Evolutionary conservation across 1,284 basidiomycete genomes (phyloP).

Genomic region (Blastosporella zonata): DNA sequence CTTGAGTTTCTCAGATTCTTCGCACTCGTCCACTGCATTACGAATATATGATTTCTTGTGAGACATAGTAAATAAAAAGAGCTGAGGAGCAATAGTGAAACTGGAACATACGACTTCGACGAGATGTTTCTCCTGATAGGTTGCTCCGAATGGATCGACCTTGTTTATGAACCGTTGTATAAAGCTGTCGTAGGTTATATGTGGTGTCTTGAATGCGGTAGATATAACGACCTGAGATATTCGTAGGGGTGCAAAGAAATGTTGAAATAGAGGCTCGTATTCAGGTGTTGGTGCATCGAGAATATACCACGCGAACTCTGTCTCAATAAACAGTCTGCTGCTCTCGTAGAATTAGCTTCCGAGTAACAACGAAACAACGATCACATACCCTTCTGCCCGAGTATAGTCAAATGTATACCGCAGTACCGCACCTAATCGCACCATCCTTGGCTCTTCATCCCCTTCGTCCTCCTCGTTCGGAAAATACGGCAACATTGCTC

Average conservation of each 20-base stretch:
- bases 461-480: conserved; percentile 37
- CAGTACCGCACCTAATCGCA: conserved; percentile 33
- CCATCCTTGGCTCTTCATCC: conserved; percentile 33
- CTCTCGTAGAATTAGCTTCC: neutral
- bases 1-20: conserved; percentile 22
- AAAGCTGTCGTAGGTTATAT: conserved; percentile 30
- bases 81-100: neutral
- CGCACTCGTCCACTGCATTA: conserved; percentile 28
- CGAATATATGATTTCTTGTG: conserved; percentile 33
- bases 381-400: conserved; percentile 36
- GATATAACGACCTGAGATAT: conserved; percentile 50
- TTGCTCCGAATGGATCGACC: conserved; percentile 36
- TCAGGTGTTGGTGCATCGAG: conserved; percentile 42
- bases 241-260: conserved; percentile 49
- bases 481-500: conserved; percentile 30
- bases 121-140: conserved; percentile 38
- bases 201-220: conserved; percentile 27
- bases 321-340: conserved; percentile 63
- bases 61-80: conserved; percentile 2
- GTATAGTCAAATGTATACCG: conserved; percentile 36
- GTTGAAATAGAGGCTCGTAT: conserved; percentile 43
- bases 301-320: conserved; percentile 58
- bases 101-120: conserved; percentile 37
- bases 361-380: conserved; percentile 1
- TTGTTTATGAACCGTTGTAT: conserved; percentile 27